Percentiles rank a stretch among this genome's conserved stretches.
Evolutionary conservation across 2,329 filamentous ascomycete species (phyloP).

Genomic region (Eurotiales sp.): DNA sequence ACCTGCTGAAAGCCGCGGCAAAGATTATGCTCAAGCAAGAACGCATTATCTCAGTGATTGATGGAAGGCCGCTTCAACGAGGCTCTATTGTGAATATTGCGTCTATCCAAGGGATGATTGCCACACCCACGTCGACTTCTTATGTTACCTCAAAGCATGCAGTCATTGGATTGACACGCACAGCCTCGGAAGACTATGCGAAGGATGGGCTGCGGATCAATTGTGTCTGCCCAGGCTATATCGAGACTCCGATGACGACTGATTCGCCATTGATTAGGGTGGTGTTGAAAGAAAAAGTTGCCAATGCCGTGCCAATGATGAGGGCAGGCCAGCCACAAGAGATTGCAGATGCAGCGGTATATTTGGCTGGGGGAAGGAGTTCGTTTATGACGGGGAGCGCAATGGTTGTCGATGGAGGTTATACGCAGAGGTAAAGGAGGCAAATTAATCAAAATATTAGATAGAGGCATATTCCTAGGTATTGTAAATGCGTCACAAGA

Average conservation of each 20-base stretch:
- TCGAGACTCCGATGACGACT: constrained; percentile 66
- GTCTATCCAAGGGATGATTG: constrained; percentile 38
- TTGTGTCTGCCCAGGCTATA: constrained; percentile 79
- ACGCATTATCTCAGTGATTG: constrained; percentile 34
- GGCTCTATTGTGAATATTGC: constrained; percentile 36
- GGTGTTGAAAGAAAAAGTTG: constrained; percentile 21
- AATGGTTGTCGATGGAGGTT: background rate
- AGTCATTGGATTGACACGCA: constrained; percentile 42
- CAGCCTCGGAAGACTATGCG: constrained; percentile 43
- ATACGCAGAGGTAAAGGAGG: background rate
- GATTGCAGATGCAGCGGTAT: constrained; percentile 64
- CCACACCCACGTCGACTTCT: constrained; percentile 35
- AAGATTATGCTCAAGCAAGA: constrained; percentile 45
- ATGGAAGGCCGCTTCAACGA: constrained; percentile 27
- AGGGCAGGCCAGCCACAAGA: constrained; percentile 63
- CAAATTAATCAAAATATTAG: too few relatives aligned
- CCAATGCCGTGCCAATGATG: constrained; percentile 62
- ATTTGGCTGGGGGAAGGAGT: constrained; percentile 18
- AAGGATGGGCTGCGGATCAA: constrained; percentile 55
- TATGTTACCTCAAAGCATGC: constrained; percentile 40
- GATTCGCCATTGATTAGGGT: constrained; percentile 23
- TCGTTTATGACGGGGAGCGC: background rate
- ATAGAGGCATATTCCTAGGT: too few relatives aligned
- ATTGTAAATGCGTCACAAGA: too few relatives aligned
- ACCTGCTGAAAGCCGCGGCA: constrained; percentile 38